Base-by-base conservation (phyloP, 2,329 filamentous ascomycete genomes). In the Teratosphaeria zuluensis region DNA sequence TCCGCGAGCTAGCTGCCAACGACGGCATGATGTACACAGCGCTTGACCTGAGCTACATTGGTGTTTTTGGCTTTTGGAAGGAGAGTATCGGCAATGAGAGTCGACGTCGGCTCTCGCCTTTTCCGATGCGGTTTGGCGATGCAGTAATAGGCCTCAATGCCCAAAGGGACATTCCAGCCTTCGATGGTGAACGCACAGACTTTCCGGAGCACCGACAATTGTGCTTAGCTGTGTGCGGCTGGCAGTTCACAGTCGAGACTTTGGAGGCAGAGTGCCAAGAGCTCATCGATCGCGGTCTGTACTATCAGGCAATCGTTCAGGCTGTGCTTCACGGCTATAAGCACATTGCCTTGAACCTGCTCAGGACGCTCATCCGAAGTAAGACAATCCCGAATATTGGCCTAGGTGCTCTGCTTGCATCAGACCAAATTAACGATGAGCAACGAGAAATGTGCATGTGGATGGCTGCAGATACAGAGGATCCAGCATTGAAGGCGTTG, bases 401-500 rank as follows among this genome's bases (percentile, higher is more conserved):
- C 1, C 72, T 80, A 1, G 77, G 73, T 9, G 76, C 77, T 12
- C 71, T 79, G 5, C 75, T 80, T 32, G 76, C 78, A 7, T 75
- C 76, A 54, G 75, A 77, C 55, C 73, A 76, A 2, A 76, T 80
- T 32, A 82, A 82, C 58, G 73, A 79, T 33, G 81, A 83, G 54
- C 85, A 85, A 75, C 78, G 81, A 62, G 80, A 84, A 61, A 81
- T 84, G 51, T 85, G 84, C 62, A 73, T 77, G 11, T 84, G 83
- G 73, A 83, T 86, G 71, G 80, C 81, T 28, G 82, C 82, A 61
- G 82, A 85, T 64, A 79, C 87, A 61, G 84, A 86, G 0, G 88
- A 94, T 66, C 86, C 89, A 0, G 92, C 92, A 68, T 80, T 94
- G 28, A 86, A 89, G 58, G 89, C 88, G 5, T 87, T 94, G 54